Evolutionary conservation across 106 monocot species (phyloP), one percentile per base, ranked within the genome.

Genomic region (Allium cepa): DNA sequence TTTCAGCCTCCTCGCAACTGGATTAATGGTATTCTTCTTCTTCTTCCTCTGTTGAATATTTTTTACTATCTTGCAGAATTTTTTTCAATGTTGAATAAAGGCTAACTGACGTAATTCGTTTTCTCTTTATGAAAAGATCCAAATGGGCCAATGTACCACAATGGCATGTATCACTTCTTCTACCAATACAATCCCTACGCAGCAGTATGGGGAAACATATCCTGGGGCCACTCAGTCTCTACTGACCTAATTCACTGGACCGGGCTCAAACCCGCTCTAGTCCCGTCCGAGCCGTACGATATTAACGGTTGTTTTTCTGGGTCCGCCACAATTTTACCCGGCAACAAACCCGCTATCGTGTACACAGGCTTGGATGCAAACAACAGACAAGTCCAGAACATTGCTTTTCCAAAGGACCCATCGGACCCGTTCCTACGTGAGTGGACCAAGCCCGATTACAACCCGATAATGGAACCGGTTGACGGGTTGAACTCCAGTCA

Each of bases 281-380:
- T 45, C n/a, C 79, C 70, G 0, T 62, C 59, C 13, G 52, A 66
- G 27, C 59, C 76, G 7, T 85, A 69, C 58, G 85, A 89, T 69
- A 75, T 82, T 60, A 77, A 77, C 53, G 88, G 88, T 9, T 85
- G 85, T 69, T 89, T 74, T 76, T 73, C 85, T 8, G 88, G 88
- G 10, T 89, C 85, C 47, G 77, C 79, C 70, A 89, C 88, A 46
- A 75, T 89, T 61, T 71, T 77, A 26, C 77, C 67, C 10, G 67
- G 62, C 46, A 46, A 58, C 69, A 46, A 57, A 22, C 85, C 79
- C 4, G 88, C 67, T 2, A 85, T 89, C 47, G 64, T 89, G 58
- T 89, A 88, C 80, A 88, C 88, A 1, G 84, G 88, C 12, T 0
- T 8, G 9, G 17, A 66, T 11, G 7, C 17, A 7, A 64, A 59